Percentiles rank a stretch among this genome's conserved stretches.
Evolutionary conservation across 2,329 filamentous ascomycete genomes (phyloP).

Genomic region (Penicillium sp.): DNA sequence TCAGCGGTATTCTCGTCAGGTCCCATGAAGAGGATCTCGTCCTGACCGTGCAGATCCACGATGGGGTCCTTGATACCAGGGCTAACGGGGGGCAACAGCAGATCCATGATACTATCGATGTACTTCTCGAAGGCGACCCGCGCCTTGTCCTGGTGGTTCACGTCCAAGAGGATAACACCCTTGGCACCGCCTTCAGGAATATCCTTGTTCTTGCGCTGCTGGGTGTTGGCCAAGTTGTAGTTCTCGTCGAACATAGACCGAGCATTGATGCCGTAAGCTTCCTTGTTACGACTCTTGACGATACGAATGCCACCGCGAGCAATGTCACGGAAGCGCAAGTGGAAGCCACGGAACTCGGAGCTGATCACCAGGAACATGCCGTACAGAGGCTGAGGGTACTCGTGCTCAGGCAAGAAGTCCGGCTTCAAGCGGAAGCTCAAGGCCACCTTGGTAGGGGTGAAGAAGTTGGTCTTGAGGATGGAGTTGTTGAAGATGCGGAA

Average conservation of each 20-base stretch:
- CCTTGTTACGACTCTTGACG: conserved; percentile 94
- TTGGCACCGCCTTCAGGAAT: conserved; percentile 98
- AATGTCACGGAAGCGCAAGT: conserved; percentile 95
- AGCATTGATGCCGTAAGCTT: conserved; percentile 94
- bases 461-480: conserved; percentile 95
- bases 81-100: conserved; percentile 82
- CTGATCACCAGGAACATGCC: conserved; percentile 99
- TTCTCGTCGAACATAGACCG: conserved; percentile 98
- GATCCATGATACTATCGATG: conserved; percentile 96
- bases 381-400: conserved; percentile 90
- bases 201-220: conserved; percentile 99
- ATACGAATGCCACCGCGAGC: conserved; percentile 96
- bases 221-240: conserved; percentile 95
- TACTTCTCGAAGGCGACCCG: conserved; percentile 97
- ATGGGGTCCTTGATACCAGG: conserved; percentile 99
- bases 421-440: conserved; percentile 88
- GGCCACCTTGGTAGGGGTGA: conserved; percentile 97
- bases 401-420: conserved; percentile 78
- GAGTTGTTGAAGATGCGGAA: conserved; percentile 94
- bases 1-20: conserved; percentile 98
- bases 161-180: conserved; percentile 91
- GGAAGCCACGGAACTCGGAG: conserved; percentile 94
- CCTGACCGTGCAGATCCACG: conserved; percentile 88
- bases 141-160: conserved; percentile 89
- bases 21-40: conserved; percentile 98